These are phyloP conservation scores for Aspergillus spinulosporus DNA, from an alignment of 2,329 filamentous ascomycete genomes.

Conservation along the genomic window DNA sequence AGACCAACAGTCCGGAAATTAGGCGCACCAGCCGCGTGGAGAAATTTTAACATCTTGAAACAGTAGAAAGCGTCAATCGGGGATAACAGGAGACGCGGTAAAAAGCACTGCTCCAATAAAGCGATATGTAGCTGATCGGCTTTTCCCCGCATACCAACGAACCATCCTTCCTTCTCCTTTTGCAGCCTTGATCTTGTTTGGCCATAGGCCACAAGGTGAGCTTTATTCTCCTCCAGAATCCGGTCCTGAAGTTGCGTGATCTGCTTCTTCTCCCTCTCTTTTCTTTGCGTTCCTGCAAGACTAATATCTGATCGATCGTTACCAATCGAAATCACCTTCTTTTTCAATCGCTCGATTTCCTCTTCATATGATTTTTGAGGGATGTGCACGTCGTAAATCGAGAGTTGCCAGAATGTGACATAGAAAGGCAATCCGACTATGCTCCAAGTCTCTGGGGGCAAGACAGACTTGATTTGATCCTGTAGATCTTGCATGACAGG, in stretches of 20 bases:
- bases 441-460: conserved; percentile 65
- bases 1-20: conserved; percentile 85
- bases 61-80: conserved; percentile 85
- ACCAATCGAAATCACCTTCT: conserved; percentile 65
- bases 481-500: conserved; percentile 74
- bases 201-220: conserved; percentile 66
- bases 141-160: conserved; percentile 64
- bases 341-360: conserved; percentile 69
- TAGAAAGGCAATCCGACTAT: conserved; percentile 79
- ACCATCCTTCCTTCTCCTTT: conserved; percentile 77
- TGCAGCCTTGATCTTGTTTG: conserved; percentile 69
- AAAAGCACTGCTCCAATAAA: conserved; percentile 83
- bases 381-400: conserved; percentile 76
- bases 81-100: conserved; percentile 84
- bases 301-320: conserved; percentile 73
- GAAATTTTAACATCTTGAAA: conserved; percentile 80
- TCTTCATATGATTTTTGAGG: conserved; percentile 75
- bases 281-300: conserved; percentile 63
- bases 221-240: conserved; percentile 71
- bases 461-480: conserved; percentile 61
- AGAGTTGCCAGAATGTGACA: conserved; percentile 87
- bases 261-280: conserved; percentile 68
- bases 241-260: conserved; percentile 68
- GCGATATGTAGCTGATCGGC: conserved; percentile 69
- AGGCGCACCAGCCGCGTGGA: conserved; percentile 80